Evolutionary conservation across 1,284 basidiomycete genomes (phyloP), one percentile per base, ranked within the genome.

Genomic region (Hortiboletus rubellus): DNA sequence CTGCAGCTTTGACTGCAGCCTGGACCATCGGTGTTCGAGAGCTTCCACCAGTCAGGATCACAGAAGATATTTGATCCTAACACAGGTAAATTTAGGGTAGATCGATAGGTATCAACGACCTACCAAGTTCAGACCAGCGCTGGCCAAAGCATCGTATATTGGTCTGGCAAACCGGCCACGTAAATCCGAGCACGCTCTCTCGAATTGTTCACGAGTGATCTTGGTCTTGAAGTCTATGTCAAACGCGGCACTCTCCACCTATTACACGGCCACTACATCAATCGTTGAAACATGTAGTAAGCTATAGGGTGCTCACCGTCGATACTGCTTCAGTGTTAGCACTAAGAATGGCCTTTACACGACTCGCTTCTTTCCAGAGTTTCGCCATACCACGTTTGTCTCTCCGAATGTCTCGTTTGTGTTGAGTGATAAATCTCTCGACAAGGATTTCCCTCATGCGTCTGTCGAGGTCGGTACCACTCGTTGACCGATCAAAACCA

Each of bases 21-120:
- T 97, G 95, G 37, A 99, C 86, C 82, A 98, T 89, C 0, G 96
- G 97, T 3, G 92, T 92, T 54, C 96, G 83, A 12, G 95, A 92
- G 57, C 82, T 86, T 52, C 96, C 97, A 40, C 96, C 96, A 42
- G 92, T 89, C 24, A 98, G 79, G 63, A 99, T 93, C 51, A 99
- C 88, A 3, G 94, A 96, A 15, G 89, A 84, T 63, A 99, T 79
- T 65, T 94, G 83, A 52, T 82, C 78, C 86, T 90, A 57, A 11
- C 33, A 49, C 22, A 14, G 6, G 5, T 70, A 27, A 63, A 48
- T 42, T 24, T 40, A 27, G 2, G 14, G 49, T 27, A 22, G 30
- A 46, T 38, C 3, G 1, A 18, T 27, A 42, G 12, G 11, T 11
- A 3, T 44, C 0, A 15, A 59, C 42, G 7, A 57, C 58, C 34